Conservation (phyloP, 179 eudicot species). For the Heliamphora pulchella region DNA sequence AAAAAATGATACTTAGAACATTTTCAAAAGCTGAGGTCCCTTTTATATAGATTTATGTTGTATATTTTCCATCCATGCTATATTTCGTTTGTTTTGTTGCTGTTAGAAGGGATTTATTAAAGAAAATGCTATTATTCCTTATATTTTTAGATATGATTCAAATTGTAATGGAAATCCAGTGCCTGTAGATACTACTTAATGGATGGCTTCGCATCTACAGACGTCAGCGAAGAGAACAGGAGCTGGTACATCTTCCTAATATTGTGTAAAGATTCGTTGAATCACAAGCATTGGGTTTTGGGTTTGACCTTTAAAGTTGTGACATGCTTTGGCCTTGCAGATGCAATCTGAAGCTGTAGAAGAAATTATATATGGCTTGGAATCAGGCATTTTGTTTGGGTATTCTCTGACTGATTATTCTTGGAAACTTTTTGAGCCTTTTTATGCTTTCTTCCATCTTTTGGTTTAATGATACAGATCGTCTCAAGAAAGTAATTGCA, state of each 20-base stretch:
- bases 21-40: too few relatives aligned
- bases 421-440: neutral
- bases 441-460: constrained; percentile 11
- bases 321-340: constrained; percentile 33
- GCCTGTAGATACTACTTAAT: constrained; percentile 63
- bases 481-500: neutral
- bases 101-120: neutral
- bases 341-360: constrained; percentile 95
- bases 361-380: constrained; percentile 85
- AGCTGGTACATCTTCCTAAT: constrained; percentile 44
- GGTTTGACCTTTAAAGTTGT: constrained; percentile 14
- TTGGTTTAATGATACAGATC: neutral
- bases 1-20: too few relatives aligned
- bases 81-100: neutral
- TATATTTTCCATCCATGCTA: too few relatives aligned
- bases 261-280: neutral
- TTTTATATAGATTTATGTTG: neutral
- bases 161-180: neutral
- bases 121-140: constrained; percentile 8
- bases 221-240: constrained; percentile 84
- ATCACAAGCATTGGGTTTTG: neutral
- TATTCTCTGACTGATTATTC: constrained; percentile 21
- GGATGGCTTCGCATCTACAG: constrained; percentile 87
- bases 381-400: constrained; percentile 97
- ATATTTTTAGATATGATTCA: neutral